Base-by-base conservation (phyloP, 805 yeast genomes). In the Maudiozyma barnettii region DNA sequence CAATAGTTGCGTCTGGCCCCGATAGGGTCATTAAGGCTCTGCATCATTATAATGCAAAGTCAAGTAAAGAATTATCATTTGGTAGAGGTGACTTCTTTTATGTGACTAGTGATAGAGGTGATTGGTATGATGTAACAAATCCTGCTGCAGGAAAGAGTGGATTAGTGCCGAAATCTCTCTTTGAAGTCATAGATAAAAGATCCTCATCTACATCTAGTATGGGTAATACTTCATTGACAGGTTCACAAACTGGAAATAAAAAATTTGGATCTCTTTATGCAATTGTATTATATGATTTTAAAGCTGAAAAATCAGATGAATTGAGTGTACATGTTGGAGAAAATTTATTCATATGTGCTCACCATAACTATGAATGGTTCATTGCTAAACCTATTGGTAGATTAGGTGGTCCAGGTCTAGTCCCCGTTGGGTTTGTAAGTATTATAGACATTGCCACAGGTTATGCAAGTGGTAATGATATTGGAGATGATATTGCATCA, bases 331-430 rank as follows among this genome's bases (percentile, higher is more conserved):
- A 66, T 26, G 85, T 85, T 1, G 97, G 97, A 36, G 99, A 93
- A 58, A 83, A 85, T 57, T 76, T 93, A 51, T 85, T 90, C 29
- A 79, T 95, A 12, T 91, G 96, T 67, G 99, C 99, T 2, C 97
- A 91, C 66, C 95, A 91, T 61, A 89, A 88, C 47, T 84, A 74
- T 54, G 99, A 95, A 68, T 93, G 99, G 99, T 90, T 89, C 57
- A 93, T 93, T 50, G 98, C 97, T 5, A 93, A 93, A 64, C 96
- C 96, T 13, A 85, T 93, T 39, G 95, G 91, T 50, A 73, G 97
- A 46, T 71, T 93, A 36, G 98, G 99, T 22, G 99, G 97, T 0
- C 98, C 98, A 0, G 99, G 99, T 1, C 73, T 93, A 41, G 95
- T 93, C 7, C 99, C 99, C 0, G 90, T 87, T 5, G 78, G 86